A percentile compares a stretch with the other conserved stretches of the same genome.
phyloP scores from a whole-genome alignment of 345 rosid genomes.

The Populus pruinosa region DNA sequence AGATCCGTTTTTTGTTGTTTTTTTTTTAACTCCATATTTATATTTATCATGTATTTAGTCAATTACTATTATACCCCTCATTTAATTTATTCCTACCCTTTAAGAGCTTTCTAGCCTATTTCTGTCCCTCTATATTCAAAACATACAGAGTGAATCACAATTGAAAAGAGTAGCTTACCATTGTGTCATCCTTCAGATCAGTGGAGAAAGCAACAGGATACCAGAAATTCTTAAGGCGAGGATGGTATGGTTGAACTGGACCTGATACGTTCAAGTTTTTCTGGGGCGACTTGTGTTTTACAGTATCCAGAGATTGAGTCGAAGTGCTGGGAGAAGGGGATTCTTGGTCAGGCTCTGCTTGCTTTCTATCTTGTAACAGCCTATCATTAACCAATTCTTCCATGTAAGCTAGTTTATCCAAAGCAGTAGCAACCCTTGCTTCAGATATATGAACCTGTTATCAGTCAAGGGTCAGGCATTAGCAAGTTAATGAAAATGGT shows the following conservation, averaged over 20 bases:
- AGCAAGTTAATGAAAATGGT: slow-evolving; percentile 9
- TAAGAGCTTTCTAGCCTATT: too few relatives aligned
- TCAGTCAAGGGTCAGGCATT: slow-evolving; percentile 12
- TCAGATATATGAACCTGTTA: slow-evolving; percentile 94
- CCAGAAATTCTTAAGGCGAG: slow-evolving; percentile 83
- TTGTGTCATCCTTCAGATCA: slow-evolving; percentile 79
- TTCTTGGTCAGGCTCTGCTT: slow-evolving; percentile 38
- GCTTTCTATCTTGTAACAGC: slow-evolving; percentile 59
- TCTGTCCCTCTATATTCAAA: too few relatives aligned
- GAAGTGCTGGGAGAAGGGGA: slow-evolving; percentile 50
- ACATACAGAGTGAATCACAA: neutral
- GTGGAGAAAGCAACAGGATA: slow-evolving; percentile 82
- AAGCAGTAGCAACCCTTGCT: slow-evolving; percentile 86
- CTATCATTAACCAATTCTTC: slow-evolving; percentile 80
- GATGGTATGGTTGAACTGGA: slow-evolving; percentile 77
- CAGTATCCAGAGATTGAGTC: slow-evolving; percentile 34
- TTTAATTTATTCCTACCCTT: too few relatives aligned
- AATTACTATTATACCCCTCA: too few relatives aligned
- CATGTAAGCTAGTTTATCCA: slow-evolving; percentile 94
- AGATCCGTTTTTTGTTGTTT: too few relatives aligned
- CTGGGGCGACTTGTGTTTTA: slow-evolving; percentile 42
- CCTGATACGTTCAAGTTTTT: slow-evolving; percentile 88
- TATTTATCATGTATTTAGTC: too few relatives aligned
- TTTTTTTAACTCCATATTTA: too few relatives aligned
- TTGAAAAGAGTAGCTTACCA: slow-evolving; percentile 46